Conservation (phyloP, 805 yeast species). For the Starmerella tilneyi region DNA sequence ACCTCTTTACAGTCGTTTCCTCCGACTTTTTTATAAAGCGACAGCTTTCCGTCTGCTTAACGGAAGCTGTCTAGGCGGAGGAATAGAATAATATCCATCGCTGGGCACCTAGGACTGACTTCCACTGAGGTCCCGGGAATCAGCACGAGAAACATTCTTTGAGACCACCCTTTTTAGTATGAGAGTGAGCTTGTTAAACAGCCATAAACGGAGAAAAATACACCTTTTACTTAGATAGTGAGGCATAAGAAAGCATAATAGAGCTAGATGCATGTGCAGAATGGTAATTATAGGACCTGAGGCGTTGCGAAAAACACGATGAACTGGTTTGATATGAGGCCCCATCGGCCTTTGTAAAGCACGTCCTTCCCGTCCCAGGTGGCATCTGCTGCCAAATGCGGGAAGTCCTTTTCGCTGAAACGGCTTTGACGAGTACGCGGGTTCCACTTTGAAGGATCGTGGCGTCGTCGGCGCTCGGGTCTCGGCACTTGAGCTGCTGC, state of each 20-base stretch:
- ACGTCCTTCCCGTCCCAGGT: slow-evolving; percentile 22
- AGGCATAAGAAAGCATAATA: no score
- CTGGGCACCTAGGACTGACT: slow-evolving; percentile 33
- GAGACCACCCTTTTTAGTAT: no score
- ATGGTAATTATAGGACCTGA: neutral
- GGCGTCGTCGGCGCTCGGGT: neutral
- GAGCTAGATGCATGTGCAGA: no score
- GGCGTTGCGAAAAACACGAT: slow-evolving; percentile 5
- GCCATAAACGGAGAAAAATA: no score
- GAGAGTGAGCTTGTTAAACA: no score
- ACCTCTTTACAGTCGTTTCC: slow-evolving; percentile 19
- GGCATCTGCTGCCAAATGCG: slow-evolving; percentile 17
- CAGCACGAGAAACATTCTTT: slow-evolving; percentile 29
- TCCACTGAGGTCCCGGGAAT: slow-evolving; percentile 30
- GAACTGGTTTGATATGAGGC: slow-evolving; percentile 11
- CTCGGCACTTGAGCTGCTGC: neutral
- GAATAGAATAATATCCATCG: slow-evolving; percentile 27
- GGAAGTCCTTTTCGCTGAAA: slow-evolving; percentile 22
- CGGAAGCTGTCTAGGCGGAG: slow-evolving; percentile 3
- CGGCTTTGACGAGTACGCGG: slow-evolving; percentile 17
- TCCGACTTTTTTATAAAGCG: neutral
- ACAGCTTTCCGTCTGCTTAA: neutral
- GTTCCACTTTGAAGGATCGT: slow-evolving; percentile 16
- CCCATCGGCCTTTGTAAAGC: slow-evolving; percentile 22
- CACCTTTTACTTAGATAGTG: no score